These are phyloP conservation scores for Chrysanthemum makinoi DNA, from an alignment of 129 eudicot species.

Conservation along the genomic window DNA sequence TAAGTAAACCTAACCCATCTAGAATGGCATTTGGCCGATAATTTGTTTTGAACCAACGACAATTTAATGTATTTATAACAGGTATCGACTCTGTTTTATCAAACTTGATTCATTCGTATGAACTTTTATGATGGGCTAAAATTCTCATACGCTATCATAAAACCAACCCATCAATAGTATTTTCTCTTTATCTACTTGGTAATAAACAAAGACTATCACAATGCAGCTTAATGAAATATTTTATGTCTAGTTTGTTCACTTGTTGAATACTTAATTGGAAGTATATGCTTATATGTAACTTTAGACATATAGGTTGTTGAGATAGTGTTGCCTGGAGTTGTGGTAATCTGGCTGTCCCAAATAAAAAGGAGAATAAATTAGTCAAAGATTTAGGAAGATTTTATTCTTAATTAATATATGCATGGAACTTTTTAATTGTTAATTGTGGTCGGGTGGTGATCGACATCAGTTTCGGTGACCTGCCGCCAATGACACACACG, in stretches of 20 bases:
- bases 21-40: no score
- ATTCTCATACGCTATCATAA: neutral
- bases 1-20: no score
- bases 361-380: neutral
- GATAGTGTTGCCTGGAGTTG: constrained; percentile 5
- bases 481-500: constrained; percentile 28
- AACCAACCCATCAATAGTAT: neutral
- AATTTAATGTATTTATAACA: no score
- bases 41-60: no score
- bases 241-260: no score
- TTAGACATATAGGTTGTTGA: neutral
- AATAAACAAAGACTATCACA: no score
- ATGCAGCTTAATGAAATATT: neutral
- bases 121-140: no score
- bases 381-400: constrained; percentile 35
- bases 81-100: no score
- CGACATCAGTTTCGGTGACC: neutral
- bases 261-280: no score
- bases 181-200: no score
- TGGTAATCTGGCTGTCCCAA: constrained; percentile 8
- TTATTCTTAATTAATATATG: neutral
- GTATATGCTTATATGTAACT: no score
- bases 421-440: neutral
- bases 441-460: constrained; percentile 1
- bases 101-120: no score